phyloP scores from a whole-genome alignment of 2,329 filamentous ascomycete species.

The Penicillium sp. region DNA sequence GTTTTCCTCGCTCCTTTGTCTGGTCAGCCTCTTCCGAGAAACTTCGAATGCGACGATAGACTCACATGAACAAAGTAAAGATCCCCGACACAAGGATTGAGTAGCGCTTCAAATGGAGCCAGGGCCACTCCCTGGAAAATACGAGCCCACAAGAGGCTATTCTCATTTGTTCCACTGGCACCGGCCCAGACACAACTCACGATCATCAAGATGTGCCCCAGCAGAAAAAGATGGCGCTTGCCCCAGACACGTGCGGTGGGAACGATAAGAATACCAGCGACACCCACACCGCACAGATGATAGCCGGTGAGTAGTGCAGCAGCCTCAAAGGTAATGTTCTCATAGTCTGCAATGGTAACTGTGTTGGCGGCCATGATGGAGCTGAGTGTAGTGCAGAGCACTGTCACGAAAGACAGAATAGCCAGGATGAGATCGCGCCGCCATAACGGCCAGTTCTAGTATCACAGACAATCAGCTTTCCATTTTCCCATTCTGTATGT shows the following conservation, averaged over 20 bases:
- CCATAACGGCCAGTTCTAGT: conserved; percentile 78
- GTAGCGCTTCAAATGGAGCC: conserved; percentile 82
- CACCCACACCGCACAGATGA: conserved; percentile 74
- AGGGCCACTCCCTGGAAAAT: conserved; percentile 81
- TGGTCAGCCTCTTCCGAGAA: not conserved
- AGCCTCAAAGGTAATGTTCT: conserved; percentile 62
- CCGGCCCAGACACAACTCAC: conserved; percentile 74
- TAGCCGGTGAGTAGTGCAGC: conserved; percentile 82
- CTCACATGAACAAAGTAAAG: conserved; percentile 80
- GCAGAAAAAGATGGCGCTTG: conserved; percentile 79
- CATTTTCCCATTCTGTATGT: conserved; percentile 3
- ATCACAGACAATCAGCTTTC: not conserved
- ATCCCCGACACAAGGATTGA: conserved; percentile 85
- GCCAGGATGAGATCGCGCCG: conserved; percentile 74
- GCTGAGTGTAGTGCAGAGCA: conserved; percentile 78
- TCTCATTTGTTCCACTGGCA: conserved; percentile 61
- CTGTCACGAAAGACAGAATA: conserved; percentile 70
- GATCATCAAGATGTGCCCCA: conserved; percentile 70
- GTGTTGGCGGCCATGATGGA: conserved; percentile 87
- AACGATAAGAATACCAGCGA: conserved; percentile 78
- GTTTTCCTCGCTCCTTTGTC: conserved; percentile 63
- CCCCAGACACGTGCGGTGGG: conserved; percentile 86
- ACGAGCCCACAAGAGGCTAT: conserved; percentile 68
- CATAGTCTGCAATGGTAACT: conserved; percentile 65
- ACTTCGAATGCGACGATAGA: conserved; percentile 1